Evolutionary conservation across 108 stramenopile genomes (phyloP).

Genomic region (Pseudonitzschia multiseries): DNA sequence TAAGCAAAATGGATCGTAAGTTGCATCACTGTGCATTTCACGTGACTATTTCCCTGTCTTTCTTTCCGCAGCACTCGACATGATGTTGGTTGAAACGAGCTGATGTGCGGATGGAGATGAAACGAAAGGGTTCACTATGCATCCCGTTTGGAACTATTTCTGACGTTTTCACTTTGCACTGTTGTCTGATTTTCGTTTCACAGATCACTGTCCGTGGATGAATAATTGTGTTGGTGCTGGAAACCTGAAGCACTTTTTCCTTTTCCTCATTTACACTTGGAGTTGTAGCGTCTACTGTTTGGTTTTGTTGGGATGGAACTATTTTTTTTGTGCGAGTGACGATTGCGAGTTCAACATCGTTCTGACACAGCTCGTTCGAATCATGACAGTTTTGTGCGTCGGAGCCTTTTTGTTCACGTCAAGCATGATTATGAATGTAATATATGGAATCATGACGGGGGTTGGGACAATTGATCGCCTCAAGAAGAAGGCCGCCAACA

Average conservation of each 20-base stretch:
- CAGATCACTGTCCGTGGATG: slow-evolving; percentile 98
- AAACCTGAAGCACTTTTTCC: slow-evolving; percentile 92
- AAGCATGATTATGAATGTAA: slow-evolving; percentile 87
- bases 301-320: slow-evolving; percentile 81
- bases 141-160: neutral
- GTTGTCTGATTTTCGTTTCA: neutral
- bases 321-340: slow-evolving; percentile 83
- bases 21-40: neutral
- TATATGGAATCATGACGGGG: slow-evolving; percentile 88
- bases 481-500: slow-evolving; percentile 85
- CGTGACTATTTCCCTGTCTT: neutral
- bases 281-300: slow-evolving; percentile 80
- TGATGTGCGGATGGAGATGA: too few species aligned
- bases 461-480: slow-evolving; percentile 92
- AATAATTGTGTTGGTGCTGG: slow-evolving; percentile 97
- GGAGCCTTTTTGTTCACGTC: slow-evolving; percentile 86
- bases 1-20: slow-evolving; percentile 89
- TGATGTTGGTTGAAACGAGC: neutral
- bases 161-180: neutral
- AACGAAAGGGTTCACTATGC: neutral
- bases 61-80: slow-evolving; percentile 14
- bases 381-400: slow-evolving; percentile 79
- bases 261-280: slow-evolving; percentile 94
- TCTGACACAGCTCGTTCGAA: slow-evolving; percentile 74
- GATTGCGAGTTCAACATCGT: slow-evolving; percentile 76